phyloP scores from a whole-genome alignment of 1,284 basidiomycete genomes.

The Fomitiporia mediterranea region DNA sequence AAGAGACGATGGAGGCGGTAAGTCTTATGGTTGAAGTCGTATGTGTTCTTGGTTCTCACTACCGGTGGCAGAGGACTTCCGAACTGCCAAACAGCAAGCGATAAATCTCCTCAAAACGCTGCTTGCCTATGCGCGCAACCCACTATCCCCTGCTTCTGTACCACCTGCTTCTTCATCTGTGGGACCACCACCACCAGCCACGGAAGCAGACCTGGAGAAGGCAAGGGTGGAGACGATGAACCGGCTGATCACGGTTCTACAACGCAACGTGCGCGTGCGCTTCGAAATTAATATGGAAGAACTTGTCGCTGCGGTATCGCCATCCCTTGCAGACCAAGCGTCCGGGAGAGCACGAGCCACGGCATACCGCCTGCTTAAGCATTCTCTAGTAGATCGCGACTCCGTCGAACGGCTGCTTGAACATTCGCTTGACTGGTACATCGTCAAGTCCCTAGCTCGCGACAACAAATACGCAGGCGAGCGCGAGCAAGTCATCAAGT shows the following conservation, averaged over 20 bases:
- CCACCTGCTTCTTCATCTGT: slow-evolving; percentile 34
- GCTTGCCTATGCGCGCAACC: slow-evolving; percentile 38
- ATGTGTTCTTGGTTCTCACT: not conserved
- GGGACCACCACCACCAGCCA: slow-evolving; percentile 32
- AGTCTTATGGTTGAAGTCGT: slow-evolving; percentile 21
- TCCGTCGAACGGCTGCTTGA: slow-evolving; percentile 55
- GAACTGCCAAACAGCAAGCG: slow-evolving; percentile 61
- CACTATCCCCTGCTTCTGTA: slow-evolving; percentile 42
- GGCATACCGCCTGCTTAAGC: slow-evolving; percentile 84
- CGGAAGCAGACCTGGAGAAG: slow-evolving; percentile 47
- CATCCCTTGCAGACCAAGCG: slow-evolving; percentile 71
- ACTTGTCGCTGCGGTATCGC: slow-evolving; percentile 64
- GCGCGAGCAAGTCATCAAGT: slow-evolving; percentile 92
- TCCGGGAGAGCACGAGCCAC: slow-evolving; percentile 77
- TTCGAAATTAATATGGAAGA: slow-evolving; percentile 73
- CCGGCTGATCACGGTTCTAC: slow-evolving; percentile 66
- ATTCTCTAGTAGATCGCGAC: slow-evolving; percentile 68
- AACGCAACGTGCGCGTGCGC: slow-evolving; percentile 69
- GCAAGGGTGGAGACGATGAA: slow-evolving; percentile 60
- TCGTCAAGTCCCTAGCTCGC: slow-evolving; percentile 84
- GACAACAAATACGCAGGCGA: slow-evolving; percentile 83
- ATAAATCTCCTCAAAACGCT: slow-evolving; percentile 51
- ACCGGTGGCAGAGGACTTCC: slow-evolving; percentile 53
- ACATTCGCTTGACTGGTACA: slow-evolving; percentile 81
- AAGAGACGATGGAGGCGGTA: slow-evolving; percentile 21